Evolutionary conservation across 345 rosid species (phyloP).

Genomic region (Dovyalis caffra): DNA sequence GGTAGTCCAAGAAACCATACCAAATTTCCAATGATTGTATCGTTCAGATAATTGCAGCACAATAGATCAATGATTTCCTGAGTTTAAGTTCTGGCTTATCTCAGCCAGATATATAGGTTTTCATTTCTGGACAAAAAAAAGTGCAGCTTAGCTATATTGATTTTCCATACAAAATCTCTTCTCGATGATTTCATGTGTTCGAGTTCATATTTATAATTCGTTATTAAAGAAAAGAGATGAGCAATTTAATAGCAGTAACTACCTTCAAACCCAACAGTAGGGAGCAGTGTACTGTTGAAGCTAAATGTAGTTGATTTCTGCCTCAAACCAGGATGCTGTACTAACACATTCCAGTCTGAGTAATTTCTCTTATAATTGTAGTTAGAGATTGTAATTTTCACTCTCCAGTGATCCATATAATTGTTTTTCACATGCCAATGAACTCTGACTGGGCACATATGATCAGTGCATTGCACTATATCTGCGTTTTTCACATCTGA

Average conservation of each 20-base stretch:
- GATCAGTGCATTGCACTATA: conserved; percentile 51
- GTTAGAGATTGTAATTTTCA: conserved; percentile 53
- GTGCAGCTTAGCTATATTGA: not conserved
- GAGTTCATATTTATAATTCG: too few species aligned
- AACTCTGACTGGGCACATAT: conserved; percentile 52
- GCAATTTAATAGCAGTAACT: not conserved
- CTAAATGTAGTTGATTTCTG: conserved; percentile 37
- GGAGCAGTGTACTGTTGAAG: conserved; percentile 52
- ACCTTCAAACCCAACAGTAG: conserved; percentile 46
- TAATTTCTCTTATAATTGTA: conserved; percentile 48
- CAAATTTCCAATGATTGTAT: too few species aligned
- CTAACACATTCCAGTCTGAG: conserved; percentile 53
- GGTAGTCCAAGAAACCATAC: not conserved
- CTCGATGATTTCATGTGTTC: not conserved
- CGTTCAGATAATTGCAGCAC: not conserved
- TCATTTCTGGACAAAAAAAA: too few species aligned
- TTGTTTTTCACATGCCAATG: conserved; percentile 64
- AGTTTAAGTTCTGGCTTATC: not conserved
- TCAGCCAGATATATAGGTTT: not conserved
- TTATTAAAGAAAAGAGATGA: too few species aligned
- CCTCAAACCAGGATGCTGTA: conserved; percentile 58
- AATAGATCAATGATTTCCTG: not conserved
- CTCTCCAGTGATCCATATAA: conserved; percentile 47
- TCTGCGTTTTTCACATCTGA: conserved; percentile 18
- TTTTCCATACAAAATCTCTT: not conserved